Evolutionary conservation across 805 yeast genomes (phyloP).

Genomic region (Priceomyces carsonii): DNA sequence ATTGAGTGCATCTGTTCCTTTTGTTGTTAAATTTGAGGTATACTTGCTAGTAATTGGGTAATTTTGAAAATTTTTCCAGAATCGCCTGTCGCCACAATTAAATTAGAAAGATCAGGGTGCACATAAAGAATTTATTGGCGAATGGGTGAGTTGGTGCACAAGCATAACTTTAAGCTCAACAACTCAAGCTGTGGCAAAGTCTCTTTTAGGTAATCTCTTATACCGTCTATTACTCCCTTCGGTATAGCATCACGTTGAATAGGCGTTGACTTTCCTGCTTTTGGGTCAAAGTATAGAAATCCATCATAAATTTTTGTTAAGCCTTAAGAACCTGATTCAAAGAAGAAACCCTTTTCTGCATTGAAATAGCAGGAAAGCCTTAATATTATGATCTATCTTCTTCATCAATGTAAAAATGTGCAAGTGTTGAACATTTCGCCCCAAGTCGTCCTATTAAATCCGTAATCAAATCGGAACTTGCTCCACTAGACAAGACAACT

Average conservation of each 20-base stretch:
- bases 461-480: slow-evolving; percentile 34
- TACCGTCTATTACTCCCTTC: slow-evolving; percentile 10
- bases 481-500: slow-evolving; percentile 38
- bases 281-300: slow-evolving; percentile 11
- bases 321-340: slow-evolving; percentile 44
- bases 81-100: slow-evolving; percentile 49
- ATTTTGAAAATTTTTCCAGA: slow-evolving; percentile 50
- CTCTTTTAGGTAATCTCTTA: slow-evolving; percentile 10
- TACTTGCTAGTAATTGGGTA: slow-evolving; percentile 49
- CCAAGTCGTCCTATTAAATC: slow-evolving; percentile 29
- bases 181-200: slow-evolving; percentile 16
- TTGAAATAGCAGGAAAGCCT: slow-evolving; percentile 45
- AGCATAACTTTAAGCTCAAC: slow-evolving; percentile 13
- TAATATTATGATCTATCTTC: slow-evolving; percentile 36
- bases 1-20: slow-evolving; percentile 22
- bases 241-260: slow-evolving; percentile 14
- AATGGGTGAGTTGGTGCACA: slow-evolving; percentile 37
- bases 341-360: slow-evolving; percentile 45
- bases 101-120: slow-evolving; percentile 30
- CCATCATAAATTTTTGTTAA: slow-evolving; percentile 32
- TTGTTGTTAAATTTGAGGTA: slow-evolving; percentile 28
- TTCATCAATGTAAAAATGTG: slow-evolving; percentile 36
- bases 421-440: slow-evolving; percentile 35
- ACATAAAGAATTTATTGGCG: slow-evolving; percentile 42
- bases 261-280: slow-evolving; percentile 13